phyloP scores from a whole-genome alignment of 2,329 filamentous ascomycete species.

The Cladosporium velox region DNA sequence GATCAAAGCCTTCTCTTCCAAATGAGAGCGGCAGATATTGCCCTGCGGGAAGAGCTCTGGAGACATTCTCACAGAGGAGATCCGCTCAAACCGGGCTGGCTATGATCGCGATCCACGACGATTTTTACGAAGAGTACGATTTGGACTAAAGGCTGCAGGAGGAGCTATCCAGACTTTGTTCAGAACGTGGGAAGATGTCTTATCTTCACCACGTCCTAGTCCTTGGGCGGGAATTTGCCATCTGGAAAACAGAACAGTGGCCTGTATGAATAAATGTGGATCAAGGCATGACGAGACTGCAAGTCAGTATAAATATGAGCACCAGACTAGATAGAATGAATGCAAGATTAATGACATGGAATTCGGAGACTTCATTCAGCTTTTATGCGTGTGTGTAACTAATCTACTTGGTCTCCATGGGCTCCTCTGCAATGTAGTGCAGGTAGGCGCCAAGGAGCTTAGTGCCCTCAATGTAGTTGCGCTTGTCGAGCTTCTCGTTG shows the following conservation, averaged over 20 bases:
- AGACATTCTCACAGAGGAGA: not conserved
- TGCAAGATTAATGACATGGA: not conserved
- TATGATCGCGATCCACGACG: not conserved
- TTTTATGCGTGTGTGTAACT: not conserved
- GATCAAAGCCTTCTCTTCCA: not conserved
- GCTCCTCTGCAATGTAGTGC: slow-evolving; percentile 93
- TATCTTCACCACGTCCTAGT: no score
- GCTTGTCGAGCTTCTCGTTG: slow-evolving; percentile 96
- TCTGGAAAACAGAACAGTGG: not conserved
- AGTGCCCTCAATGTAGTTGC: slow-evolving; percentile 97
- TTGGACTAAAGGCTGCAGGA: no score
- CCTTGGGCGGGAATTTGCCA: not conserved
- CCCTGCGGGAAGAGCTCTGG: not conserved
- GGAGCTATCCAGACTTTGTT: no score
- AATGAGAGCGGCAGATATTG: not conserved
- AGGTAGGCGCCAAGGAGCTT: slow-evolving; percentile 94
- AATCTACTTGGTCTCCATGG: slow-evolving; percentile 42
- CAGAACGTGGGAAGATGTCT: no score
- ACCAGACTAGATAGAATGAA: not conserved
- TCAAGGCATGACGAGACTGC: not conserved
- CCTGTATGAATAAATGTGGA: not conserved
- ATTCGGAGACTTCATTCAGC: slow-evolving; percentile 14
- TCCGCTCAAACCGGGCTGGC: not conserved
- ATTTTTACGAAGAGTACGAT: not conserved
- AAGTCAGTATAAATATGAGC: not conserved